These are phyloP conservation scores for Geranium brycei DNA, from an alignment of 345 rosid species.

Conservation along the genomic window DNA sequence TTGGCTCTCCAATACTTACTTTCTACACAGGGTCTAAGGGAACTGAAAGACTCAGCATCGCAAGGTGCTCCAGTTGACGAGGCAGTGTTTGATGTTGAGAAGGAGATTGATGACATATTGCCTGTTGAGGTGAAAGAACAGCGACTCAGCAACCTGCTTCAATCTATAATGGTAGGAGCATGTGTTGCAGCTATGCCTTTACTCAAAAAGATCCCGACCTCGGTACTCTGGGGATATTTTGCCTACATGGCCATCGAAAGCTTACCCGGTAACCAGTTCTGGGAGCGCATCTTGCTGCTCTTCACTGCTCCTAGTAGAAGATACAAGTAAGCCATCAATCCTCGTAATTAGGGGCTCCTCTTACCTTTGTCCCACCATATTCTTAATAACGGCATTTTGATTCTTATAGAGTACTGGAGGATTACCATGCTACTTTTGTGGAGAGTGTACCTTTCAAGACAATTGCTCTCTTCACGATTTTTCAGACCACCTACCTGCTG, in stretches of 20 bases:
- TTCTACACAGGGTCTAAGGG: conserved; percentile 45
- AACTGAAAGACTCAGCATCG: conserved; percentile 45
- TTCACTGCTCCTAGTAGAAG: conserved; percentile 79
- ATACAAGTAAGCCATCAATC: conserved; percentile 54
- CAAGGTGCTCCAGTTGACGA: conserved; percentile 55
- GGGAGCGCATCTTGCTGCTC: conserved; percentile 82
- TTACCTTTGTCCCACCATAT: neutral
- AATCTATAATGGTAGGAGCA: conserved; percentile 66
- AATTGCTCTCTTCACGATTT: conserved; percentile 55
- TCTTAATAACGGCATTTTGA: neutral
- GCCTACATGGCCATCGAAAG: conserved; percentile 93
- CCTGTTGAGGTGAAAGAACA: conserved; percentile 96
- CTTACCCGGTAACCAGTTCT: conserved; percentile 89
- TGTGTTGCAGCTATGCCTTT: conserved; percentile 85
- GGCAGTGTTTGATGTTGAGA: conserved; percentile 61
- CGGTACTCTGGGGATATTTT: conserved; percentile 93
- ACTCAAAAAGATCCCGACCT: conserved; percentile 72
- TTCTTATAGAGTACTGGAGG: conserved; percentile 55
- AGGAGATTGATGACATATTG: conserved; percentile 70
- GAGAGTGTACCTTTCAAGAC: conserved; percentile 87
- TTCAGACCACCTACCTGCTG: conserved; percentile 68
- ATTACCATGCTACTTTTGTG: conserved; percentile 61
- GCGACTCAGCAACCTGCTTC: conserved; percentile 83
- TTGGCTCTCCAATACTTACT: neutral
- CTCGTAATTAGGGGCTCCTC: neutral